Percentiles rank a stretch among this genome's conserved stretches.
Conservation (phyloP, 345 rosid genomes). For the Melaleuca alternifolia region DNA sequence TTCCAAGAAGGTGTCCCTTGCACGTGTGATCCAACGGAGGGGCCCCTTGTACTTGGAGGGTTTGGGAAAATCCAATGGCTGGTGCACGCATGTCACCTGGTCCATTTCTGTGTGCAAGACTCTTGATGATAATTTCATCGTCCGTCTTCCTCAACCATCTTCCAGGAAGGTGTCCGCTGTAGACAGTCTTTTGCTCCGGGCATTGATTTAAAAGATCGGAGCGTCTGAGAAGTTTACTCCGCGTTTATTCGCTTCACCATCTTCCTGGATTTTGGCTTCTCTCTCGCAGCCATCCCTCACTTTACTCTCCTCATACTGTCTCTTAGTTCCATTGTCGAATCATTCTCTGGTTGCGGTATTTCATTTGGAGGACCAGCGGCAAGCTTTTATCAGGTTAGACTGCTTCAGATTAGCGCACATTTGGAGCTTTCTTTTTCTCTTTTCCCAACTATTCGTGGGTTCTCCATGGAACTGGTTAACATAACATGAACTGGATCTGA, state of each 20-base stretch:
- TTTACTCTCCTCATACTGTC: neutral
- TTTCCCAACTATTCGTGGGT: too few species aligned
- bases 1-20: neutral
- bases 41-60: too few species aligned
- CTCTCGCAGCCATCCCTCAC: neutral
- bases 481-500: neutral
- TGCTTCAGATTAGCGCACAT: neutral
- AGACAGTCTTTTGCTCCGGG: neutral
- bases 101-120: too few species aligned
- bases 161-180: neutral
- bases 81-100: too few species aligned
- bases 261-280: neutral
- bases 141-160: neutral
- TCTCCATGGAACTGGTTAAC: neutral
- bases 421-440: neutral
- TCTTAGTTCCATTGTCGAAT: neutral
- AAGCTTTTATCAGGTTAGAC: neutral
- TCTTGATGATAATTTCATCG: neutral
- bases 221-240: too few species aligned
- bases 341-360: neutral
- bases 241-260: neutral
- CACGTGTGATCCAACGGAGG: too few species aligned
- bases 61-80: too few species aligned
- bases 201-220: too few species aligned
- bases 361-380: neutral